phyloP scores from a whole-genome alignment of 345 rosid species.

The Populus davidiana region DNA sequence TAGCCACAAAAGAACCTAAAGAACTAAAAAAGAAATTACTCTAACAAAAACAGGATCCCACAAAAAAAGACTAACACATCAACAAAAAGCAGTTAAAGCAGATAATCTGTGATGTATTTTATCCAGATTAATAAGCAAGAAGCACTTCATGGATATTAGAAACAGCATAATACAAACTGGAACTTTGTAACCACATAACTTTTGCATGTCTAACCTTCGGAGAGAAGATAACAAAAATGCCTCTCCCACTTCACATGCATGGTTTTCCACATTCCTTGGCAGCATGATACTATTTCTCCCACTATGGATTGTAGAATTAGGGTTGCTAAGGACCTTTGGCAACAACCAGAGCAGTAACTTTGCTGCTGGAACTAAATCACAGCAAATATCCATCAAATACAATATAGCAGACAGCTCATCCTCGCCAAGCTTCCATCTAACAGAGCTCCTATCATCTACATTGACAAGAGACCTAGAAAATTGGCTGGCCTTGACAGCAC shows the following conservation, averaged over 20 bases:
- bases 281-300: slow-evolving; percentile 59
- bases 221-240: slow-evolving; percentile 69
- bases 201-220: slow-evolving; percentile 54
- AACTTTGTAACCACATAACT: neutral
- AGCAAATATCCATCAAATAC: slow-evolving; percentile 74
- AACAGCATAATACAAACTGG: neutral
- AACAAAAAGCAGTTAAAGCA: neutral
- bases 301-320: slow-evolving; percentile 59
- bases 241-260: slow-evolving; percentile 76
- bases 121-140: neutral
- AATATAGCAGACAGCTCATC: slow-evolving; percentile 75
- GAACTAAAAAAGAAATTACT: neutral
- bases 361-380: slow-evolving; percentile 66
- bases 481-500: slow-evolving; percentile 56
- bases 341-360: slow-evolving; percentile 89
- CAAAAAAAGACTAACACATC: no score
- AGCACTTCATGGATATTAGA: neutral
- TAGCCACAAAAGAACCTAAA: neutral
- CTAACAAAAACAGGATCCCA: neutral
- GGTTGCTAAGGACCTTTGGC: slow-evolving; percentile 63
- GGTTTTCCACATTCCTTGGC: slow-evolving; percentile 65
- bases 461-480: slow-evolving; percentile 49
- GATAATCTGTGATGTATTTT: neutral
- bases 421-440: slow-evolving; percentile 83
- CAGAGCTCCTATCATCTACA: slow-evolving; percentile 53